These are phyloP conservation scores for Aspergillus flavus DNA, from an alignment of 2,329 filamentous ascomycete genomes.

Conservation along the genomic window DNA sequence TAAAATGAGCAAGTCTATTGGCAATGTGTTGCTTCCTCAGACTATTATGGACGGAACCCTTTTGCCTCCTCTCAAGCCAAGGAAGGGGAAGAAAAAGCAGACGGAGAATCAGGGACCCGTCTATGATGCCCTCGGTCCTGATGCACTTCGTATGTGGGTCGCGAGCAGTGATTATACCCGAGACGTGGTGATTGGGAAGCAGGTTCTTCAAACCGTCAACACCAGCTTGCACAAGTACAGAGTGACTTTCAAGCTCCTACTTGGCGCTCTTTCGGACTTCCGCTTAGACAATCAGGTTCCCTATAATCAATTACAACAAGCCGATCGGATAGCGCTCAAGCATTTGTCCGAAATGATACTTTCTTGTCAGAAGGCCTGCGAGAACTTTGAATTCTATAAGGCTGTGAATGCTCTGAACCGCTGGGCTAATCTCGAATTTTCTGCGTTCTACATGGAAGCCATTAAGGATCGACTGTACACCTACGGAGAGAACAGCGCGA, in stretches of 20 bases:
- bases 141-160: slow-evolving; percentile 87
- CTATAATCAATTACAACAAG: slow-evolving; percentile 56
- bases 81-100: slow-evolving; percentile 56
- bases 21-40: slow-evolving; percentile 79
- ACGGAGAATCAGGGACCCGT: slow-evolving; percentile 38
- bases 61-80: slow-evolving; percentile 68
- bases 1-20: slow-evolving; percentile 98
- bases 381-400: slow-evolving; percentile 79
- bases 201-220: slow-evolving; percentile 76
- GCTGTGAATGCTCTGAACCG: slow-evolving; percentile 72
- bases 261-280: slow-evolving; percentile 70
- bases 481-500: slow-evolving; percentile 66
- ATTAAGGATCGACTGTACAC: slow-evolving; percentile 93
- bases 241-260: slow-evolving; percentile 84
- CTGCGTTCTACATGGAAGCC: slow-evolving; percentile 90
- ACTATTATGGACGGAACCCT: slow-evolving; percentile 85
- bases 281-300: slow-evolving; percentile 44
- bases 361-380: slow-evolving; percentile 66
- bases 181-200: slow-evolving; percentile 80
- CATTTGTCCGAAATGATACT: slow-evolving; percentile 69
- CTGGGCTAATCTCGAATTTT: slow-evolving; percentile 82
- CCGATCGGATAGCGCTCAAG: slow-evolving; percentile 75
- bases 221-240: slow-evolving; percentile 81
- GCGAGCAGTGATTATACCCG: slow-evolving; percentile 89
- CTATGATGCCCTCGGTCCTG: slow-evolving; percentile 77